These are phyloP conservation scores for Actinomortierella ambigua DNA, from an alignment of 371 early-diverging fungal species.

Conservation along the genomic window DNA sequence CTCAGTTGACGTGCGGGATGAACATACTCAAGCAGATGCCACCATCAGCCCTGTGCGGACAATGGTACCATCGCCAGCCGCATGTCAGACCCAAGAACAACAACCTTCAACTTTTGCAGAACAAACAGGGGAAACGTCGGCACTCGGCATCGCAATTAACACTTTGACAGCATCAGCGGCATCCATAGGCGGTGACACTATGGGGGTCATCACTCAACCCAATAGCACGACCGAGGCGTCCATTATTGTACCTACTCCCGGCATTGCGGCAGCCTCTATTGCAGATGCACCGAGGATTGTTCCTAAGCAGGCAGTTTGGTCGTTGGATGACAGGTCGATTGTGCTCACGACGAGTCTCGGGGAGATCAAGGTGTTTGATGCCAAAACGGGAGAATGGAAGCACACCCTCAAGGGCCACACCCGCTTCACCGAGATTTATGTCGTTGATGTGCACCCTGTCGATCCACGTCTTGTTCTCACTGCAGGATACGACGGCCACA, in stretches of 20 bases:
- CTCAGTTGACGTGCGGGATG: conserved; percentile 40
- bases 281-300: conserved; percentile 28
- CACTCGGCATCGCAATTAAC: no score
- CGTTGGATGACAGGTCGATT: conserved; percentile 61
- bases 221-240: background rate
- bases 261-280: background rate
- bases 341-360: conserved; percentile 66
- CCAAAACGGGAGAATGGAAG: conserved; percentile 59
- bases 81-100: background rate
- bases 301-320: conserved; percentile 56
- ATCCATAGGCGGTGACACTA: conserved; percentile 5
- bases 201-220: conserved; percentile 18
- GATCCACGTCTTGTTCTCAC: conserved; percentile 74
- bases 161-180: no score
- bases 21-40: conserved; percentile 37
- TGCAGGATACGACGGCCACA: conserved; percentile 86
- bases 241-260: background rate
- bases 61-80: conserved; percentile 34
- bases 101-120: no score
- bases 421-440: conserved; percentile 66
- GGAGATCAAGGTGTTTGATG: conserved; percentile 67
- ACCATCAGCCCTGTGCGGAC: conserved; percentile 35
- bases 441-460: conserved; percentile 76
- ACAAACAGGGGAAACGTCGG: no score
- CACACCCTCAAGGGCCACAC: conserved; percentile 64